Evolutionary conservation across 257 asterid species (phyloP).

Genomic region (Capsicum chinense): DNA sequence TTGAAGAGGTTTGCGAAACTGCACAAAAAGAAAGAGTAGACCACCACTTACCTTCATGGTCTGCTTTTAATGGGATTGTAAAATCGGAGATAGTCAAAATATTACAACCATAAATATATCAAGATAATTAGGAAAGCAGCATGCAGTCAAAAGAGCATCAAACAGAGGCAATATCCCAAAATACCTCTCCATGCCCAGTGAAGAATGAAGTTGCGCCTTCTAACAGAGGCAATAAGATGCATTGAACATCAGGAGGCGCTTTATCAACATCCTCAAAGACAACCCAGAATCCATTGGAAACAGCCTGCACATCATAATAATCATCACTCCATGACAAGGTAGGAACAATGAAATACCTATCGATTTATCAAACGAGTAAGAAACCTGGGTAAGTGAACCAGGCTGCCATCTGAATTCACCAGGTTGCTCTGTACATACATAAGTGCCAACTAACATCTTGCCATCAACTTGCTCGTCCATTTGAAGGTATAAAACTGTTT

Average conservation of each 20-base stretch:
- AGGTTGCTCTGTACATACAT: conserved; percentile 88
- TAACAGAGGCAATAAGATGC: conserved; percentile 80
- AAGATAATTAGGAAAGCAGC: conserved; percentile 8
- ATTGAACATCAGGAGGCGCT: conserved; percentile 84
- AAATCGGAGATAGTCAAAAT: neutral
- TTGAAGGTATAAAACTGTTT: conserved; percentile 74
- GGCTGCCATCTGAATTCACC: conserved; percentile 99
- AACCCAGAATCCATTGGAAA: conserved; percentile 88
- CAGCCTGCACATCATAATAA: conserved; percentile 63
- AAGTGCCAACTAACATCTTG: conserved; percentile 84
- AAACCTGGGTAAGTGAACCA: conserved; percentile 97
- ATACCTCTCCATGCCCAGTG: conserved; percentile 95
- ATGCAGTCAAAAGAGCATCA: neutral
- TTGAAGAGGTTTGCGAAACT: conserved; percentile 4
- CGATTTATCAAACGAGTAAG: conserved; percentile 26
- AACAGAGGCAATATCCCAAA: conserved; percentile 13
- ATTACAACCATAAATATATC: neutral
- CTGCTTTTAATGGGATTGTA: neutral
- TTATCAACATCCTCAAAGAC: conserved; percentile 91
- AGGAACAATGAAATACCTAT: conserved; percentile 28
- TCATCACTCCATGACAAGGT: conserved; percentile 34
- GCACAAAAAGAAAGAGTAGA: neutral
- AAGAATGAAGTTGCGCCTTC: conserved; percentile 75
- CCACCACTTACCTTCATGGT: neutral
- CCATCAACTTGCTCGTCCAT: conserved; percentile 99